Conservation (phyloP, 768 basidiomycete species). For the Collybia nuda region DNA sequence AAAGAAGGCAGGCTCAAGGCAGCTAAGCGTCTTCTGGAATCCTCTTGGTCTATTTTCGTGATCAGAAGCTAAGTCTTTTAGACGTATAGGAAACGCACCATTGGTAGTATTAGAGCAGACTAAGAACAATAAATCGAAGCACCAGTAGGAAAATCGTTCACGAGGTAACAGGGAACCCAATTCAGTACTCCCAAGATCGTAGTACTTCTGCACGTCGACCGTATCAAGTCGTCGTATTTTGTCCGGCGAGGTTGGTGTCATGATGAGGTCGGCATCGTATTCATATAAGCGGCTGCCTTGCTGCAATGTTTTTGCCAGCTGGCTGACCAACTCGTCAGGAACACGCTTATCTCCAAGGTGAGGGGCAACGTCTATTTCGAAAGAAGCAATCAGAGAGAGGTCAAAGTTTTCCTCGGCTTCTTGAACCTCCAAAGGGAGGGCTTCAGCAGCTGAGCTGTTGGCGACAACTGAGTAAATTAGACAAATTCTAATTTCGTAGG, state of each 20-base stretch:
- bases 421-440: conserved; percentile 62
- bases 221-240: conserved; percentile 27
- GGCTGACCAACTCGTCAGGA: conserved; percentile 67
- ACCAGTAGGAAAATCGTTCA: conserved; percentile 92
- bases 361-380: conserved; percentile 82
- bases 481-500: not conserved
- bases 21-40: conserved; percentile 65
- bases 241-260: not conserved
- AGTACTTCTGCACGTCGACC: conserved; percentile 32
- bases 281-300: conserved; percentile 70
- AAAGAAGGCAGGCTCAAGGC: conserved; percentile 70
- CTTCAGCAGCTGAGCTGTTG: conserved; percentile 54
- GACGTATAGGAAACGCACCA: conserved; percentile 37
- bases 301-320: conserved; percentile 69
- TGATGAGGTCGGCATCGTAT: conserved; percentile 8
- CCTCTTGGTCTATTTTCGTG: conserved; percentile 51
- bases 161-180: conserved; percentile 57
- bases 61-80: not conserved
- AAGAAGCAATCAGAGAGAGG: conserved; percentile 68
- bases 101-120: conserved; percentile 68
- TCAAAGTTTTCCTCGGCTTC: conserved; percentile 86
- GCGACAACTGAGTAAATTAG: not conserved
- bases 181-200: conserved; percentile 60
- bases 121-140: conserved; percentile 82
- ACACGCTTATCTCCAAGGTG: conserved; percentile 67